A percentile compares a stretch with the other conserved stretches of the same genome.
Evolutionary conservation across 2,329 filamentous ascomycete species (phyloP).

Genomic region (Scedosporium boydii): DNA sequence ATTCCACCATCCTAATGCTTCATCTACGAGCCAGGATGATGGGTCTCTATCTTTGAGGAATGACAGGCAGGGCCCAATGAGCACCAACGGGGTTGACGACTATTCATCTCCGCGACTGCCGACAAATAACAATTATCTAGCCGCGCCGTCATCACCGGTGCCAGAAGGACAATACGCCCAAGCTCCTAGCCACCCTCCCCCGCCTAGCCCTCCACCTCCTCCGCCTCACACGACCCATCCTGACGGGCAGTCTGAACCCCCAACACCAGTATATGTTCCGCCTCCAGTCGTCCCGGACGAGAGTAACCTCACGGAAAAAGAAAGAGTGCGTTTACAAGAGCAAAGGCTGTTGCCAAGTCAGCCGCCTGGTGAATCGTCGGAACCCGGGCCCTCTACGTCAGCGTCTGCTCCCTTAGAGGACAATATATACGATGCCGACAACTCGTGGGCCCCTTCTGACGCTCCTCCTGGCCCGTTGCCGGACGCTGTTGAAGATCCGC

Average conservation of each 20-base stretch:
- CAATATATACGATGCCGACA: constrained; percentile 39
- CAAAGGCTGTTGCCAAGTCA: constrained; percentile 71
- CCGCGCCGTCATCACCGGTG: not conserved
- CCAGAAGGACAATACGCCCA: not conserved
- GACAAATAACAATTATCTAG: not conserved
- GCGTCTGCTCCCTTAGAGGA: constrained; percentile 30
- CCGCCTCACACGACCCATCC: not conserved
- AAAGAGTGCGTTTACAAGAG: constrained; percentile 68
- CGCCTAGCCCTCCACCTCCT: constrained; percentile 4
- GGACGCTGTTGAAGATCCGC: not conserved
- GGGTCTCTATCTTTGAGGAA: constrained; percentile 10
- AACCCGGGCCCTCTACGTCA: constrained; percentile 12
- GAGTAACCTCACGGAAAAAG: constrained; percentile 67
- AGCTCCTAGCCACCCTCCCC: constrained; percentile 6
- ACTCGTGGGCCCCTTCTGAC: constrained; percentile 18
- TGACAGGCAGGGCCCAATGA: not conserved
- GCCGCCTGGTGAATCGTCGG: constrained; percentile 39
- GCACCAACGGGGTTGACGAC: not conserved
- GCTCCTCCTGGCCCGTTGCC: constrained; percentile 1
- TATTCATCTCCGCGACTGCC: constrained; percentile 1
- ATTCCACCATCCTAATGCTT: constrained; percentile 9
- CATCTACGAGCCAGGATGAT: constrained; percentile 22
- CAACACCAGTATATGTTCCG: constrained; percentile 42
- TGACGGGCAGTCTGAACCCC: constrained; percentile 16
- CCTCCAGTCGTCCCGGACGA: constrained; percentile 52